Evolutionary conservation across 1,284 basidiomycete species (phyloP), one percentile per base, ranked within the genome.

Genomic region (Thecaphora thlaspeos): DNA sequence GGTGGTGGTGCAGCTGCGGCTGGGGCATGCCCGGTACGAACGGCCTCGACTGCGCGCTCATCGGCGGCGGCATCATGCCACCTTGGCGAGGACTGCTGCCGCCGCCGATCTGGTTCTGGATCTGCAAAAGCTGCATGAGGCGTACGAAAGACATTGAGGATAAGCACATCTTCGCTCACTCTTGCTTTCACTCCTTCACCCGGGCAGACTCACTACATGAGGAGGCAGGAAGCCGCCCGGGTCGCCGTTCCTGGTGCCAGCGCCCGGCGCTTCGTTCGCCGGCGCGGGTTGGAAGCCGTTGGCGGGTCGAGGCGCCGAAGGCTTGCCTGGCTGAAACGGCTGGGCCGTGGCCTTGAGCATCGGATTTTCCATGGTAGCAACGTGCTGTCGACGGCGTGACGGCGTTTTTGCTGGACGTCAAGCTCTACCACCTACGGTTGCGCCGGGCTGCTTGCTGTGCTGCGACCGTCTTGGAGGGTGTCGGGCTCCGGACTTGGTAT

Each of bases 81-180:
- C 54, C 51, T 2, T 51, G 22, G n/a, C 40, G 11, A 9, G 40
- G 19, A 17, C 39, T 19, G 32, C 43, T 22, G 23, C 30, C 46
- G 15, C 48, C 43, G 0, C 41, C 22, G 52, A 62, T 53, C 30
- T 61, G 59, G 22, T 57, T 62, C 10, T 67, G 63, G 7, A 67
- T 67, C 43, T 62, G 63, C 0, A 53, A 42, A 12, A 67, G 53
- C 55, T 59, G 47, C 10, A 7, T 11, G 32, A 21, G 14, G 42
- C 30, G 42, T 8, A 5, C 11, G 22, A 14, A 18, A 26, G 9
- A 18, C 12, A n/a, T 23, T 14, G n/a, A 26, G 4, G 30, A 12
- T 32, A 26, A 38, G 8, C 7, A 15, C 7, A 38, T 17, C 15
- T 8, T n/a, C 32, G 11, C 32, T 10, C 32, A 36, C 32, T 17